Percentiles rank a stretch among this genome's conserved stretches.
Evolutionary conservation across 2,329 filamentous ascomycete genomes (phyloP).

Genomic region (Graphilbum fragrans): DNA sequence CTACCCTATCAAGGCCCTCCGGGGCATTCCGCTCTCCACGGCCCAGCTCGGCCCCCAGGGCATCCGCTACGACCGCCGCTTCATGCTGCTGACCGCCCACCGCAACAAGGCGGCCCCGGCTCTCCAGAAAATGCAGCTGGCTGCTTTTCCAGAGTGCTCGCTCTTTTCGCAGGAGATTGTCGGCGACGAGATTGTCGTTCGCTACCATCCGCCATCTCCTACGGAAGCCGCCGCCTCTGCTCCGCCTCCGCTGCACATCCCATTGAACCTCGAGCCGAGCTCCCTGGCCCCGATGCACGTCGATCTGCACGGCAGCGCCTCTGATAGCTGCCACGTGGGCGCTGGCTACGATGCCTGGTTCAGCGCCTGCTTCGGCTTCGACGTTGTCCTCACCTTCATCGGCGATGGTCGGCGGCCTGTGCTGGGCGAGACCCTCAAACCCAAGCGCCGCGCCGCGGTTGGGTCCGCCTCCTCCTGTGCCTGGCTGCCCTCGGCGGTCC

Average conservation of each 20-base stretch:
- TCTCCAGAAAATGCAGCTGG: slow-evolving; percentile 47
- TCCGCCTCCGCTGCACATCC: slow-evolving; percentile 22
- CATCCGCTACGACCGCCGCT: slow-evolving; percentile 53
- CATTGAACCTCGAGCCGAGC: slow-evolving; percentile 38
- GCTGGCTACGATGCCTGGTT: slow-evolving; percentile 52
- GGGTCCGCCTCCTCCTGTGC: background rate
- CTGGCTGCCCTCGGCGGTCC: background rate
- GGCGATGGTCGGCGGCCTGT: slow-evolving; percentile 47
- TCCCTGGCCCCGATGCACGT: slow-evolving; percentile 36
- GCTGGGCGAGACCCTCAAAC: slow-evolving; percentile 42
- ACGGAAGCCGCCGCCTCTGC: slow-evolving; percentile 16
- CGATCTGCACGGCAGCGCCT: slow-evolving; percentile 46
- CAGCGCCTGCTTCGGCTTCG: slow-evolving; percentile 50
- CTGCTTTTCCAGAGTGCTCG: slow-evolving; percentile 43
- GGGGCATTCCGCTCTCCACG: slow-evolving; percentile 40
- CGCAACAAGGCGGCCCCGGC: slow-evolving; percentile 20
- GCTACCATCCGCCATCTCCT: slow-evolving; percentile 20
- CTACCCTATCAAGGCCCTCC: slow-evolving; percentile 65
- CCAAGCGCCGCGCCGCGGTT: slow-evolving; percentile 5
- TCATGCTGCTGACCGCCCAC: slow-evolving; percentile 51
- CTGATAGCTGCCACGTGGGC: slow-evolving; percentile 52
- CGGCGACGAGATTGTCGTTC: slow-evolving; percentile 25
- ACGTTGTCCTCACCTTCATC: slow-evolving; percentile 50
- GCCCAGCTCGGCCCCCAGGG: slow-evolving; percentile 49
- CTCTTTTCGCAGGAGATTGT: slow-evolving; percentile 51